Conservation (phyloP, 345 rosid genomes). For the Fremontodendron californicum region DNA sequence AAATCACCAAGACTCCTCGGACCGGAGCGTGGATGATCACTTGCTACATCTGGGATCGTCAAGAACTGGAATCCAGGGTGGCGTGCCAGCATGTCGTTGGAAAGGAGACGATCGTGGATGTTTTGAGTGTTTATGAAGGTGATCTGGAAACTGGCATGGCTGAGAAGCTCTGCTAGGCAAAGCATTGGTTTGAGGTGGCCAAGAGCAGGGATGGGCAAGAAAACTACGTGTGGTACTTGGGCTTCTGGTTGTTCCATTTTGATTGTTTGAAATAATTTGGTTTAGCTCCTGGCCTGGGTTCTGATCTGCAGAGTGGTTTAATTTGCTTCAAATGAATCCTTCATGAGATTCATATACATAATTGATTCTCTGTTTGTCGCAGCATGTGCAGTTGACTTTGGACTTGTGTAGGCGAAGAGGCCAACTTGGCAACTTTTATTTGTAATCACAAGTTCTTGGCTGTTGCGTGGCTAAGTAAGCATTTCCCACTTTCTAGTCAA, state of each 20-base stretch:
- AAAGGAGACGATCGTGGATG: conserved; percentile 16
- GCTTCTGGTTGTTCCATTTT: background rate
- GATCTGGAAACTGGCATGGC: conserved; percentile 14
- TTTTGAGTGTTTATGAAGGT: conserved; percentile 27
- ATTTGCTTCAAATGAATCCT: background rate
- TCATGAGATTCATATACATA: background rate
- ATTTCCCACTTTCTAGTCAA: too few species aligned
- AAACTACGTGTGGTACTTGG: background rate
- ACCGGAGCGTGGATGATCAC: conserved; percentile 5
- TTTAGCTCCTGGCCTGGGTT: background rate
- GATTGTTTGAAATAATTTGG: background rate
- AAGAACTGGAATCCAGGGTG: conserved; percentile 15
- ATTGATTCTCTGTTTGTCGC: background rate
- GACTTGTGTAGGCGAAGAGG: background rate
- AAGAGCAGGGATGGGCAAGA: conserved; percentile 23
- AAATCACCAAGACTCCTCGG: background rate
- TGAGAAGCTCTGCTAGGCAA: conserved; percentile 25
- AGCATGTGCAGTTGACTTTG: too few species aligned
- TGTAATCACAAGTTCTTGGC: background rate
- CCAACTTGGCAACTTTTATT: background rate
- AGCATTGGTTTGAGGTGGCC: conserved; percentile 30
- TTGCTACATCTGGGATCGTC: conserved; percentile 20
- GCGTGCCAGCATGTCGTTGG: background rate
- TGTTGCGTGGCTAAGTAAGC: too few species aligned
- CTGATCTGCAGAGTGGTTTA: background rate